Conservation (phyloP, 1,284 basidiomycete species). For the Fomitopsis pinicola region DNA sequence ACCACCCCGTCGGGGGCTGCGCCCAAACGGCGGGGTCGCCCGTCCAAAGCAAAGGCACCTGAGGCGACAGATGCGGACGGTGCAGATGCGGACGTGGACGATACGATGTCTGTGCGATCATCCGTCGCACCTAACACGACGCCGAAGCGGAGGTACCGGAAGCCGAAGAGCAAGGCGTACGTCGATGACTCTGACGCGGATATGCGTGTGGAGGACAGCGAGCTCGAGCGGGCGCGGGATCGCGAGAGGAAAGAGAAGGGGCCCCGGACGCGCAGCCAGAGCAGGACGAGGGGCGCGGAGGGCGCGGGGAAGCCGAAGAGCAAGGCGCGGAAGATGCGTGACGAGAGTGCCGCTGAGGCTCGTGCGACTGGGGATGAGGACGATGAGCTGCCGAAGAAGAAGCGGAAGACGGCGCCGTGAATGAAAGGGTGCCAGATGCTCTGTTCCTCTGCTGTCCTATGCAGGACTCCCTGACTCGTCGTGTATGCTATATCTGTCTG, state of each 20-base stretch:
- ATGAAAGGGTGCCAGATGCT: not conserved
- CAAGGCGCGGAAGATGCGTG: constrained; percentile 13
- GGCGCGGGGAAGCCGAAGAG: constrained; percentile 6
- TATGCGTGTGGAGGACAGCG: constrained; percentile 16
- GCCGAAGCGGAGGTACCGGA: constrained; percentile 21
- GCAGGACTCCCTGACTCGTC: not conserved
- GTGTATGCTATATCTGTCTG: not conserved
- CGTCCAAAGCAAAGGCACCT: constrained; percentile 12
- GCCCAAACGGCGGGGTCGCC: constrained; percentile 17
- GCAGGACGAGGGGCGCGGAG: constrained; percentile 10
- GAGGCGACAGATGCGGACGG: constrained; percentile 12
- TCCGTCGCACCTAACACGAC: constrained; percentile 9
- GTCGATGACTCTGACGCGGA: constrained; percentile 19
- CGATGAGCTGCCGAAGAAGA: constrained; percentile 21
- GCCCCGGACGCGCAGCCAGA: constrained; percentile 18
- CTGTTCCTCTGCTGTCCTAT: not conserved
- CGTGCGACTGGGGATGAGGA: constrained; percentile 10
- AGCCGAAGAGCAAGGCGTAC: constrained; percentile 22
- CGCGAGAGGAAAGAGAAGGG: constrained; percentile 1
- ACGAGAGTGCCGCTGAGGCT: constrained; percentile 10
- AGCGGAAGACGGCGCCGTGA: constrained; percentile 15
- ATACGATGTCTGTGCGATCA: constrained; percentile 10
- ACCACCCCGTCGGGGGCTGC: constrained; percentile 7
- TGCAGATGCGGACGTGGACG: constrained; percentile 17
- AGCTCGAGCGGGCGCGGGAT: constrained; percentile 6